Conservation (phyloP, 106 monocot species). For the Dendrobium officinale region DNA sequence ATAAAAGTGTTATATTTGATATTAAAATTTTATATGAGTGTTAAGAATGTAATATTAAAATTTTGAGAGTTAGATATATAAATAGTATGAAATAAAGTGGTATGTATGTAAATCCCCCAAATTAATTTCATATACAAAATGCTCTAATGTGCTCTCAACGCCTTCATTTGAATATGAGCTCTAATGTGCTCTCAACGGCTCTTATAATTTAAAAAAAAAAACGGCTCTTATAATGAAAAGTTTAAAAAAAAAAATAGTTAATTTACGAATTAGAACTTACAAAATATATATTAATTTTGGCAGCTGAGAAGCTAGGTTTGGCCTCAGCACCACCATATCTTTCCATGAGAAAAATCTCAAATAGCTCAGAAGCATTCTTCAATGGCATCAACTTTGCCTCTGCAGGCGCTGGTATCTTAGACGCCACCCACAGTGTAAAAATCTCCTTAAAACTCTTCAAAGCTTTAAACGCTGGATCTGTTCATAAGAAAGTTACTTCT, state of each 20-base stretch:
- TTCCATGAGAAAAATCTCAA: neutral
- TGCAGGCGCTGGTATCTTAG: slow-evolving; percentile 14
- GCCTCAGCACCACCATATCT: slow-evolving; percentile 14
- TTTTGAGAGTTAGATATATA: no score
- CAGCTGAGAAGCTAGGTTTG: slow-evolving; percentile 13
- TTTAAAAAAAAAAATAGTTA: no score
- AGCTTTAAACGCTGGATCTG: neutral
- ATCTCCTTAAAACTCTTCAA: neutral
- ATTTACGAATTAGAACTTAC: no score
- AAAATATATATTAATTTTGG: neutral
- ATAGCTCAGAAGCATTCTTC: slow-evolving; percentile 1
- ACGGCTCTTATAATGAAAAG: neutral
- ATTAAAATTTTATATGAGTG: no score
- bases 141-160: no score
- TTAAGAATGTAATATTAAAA: no score
- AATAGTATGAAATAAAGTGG: no score
- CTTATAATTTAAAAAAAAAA: neutral
- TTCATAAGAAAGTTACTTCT: neutral
- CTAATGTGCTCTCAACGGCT: no score
- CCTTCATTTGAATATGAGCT: no score
- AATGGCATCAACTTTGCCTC: slow-evolving; percentile 18
- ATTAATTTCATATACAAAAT: no score
- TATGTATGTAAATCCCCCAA: no score
- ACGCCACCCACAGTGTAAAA: slow-evolving; percentile 8
- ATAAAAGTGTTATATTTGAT: no score